These are phyloP conservation scores for Cenchrus americanus DNA, from an alignment of 176 grass and related monocot genomes.

Conservation along the genomic window DNA sequence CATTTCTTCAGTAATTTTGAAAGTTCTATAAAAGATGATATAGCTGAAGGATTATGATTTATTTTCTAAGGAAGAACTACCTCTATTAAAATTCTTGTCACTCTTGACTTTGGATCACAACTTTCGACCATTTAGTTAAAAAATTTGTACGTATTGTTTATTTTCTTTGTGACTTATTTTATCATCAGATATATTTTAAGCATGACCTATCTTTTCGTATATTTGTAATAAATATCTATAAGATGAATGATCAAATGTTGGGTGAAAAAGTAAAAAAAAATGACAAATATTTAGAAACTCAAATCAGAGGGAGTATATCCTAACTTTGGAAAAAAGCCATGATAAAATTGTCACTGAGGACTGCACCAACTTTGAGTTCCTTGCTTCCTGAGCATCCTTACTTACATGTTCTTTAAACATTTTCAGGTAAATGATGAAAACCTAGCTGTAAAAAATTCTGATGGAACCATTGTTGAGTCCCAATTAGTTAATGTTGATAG, in stretches of 20 bases:
- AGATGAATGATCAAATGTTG: no score
- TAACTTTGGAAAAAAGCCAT: not conserved
- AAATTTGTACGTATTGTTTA: no score
- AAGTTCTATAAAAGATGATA: not conserved
- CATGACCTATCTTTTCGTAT: no score
- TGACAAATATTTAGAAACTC: no score
- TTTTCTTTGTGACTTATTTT: no score
- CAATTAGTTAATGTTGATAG: slow-evolving; percentile 83
- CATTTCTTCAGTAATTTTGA: slow-evolving; percentile 1
- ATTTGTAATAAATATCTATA: no score
- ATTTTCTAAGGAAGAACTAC: not conserved
- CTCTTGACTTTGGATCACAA: no score
- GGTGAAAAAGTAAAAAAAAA: no score
- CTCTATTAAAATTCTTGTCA: no score
- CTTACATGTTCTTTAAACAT: not conserved
- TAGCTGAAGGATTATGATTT: not conserved
- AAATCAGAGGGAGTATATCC: not conserved
- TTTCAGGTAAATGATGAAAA: slow-evolving; percentile 78
- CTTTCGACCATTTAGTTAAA: no score
- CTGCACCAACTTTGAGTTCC: not conserved
- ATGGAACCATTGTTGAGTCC: slow-evolving; percentile 66
- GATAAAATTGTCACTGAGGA: slow-evolving; percentile 1
- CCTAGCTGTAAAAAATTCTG: slow-evolving; percentile 65
- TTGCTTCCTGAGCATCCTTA: not conserved
- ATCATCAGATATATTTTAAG: no score